Evolutionary conservation across 2,329 filamentous ascomycete genomes (phyloP), one percentile per base, ranked within the genome.

Genomic region (Microcyclospora pomicola): DNA sequence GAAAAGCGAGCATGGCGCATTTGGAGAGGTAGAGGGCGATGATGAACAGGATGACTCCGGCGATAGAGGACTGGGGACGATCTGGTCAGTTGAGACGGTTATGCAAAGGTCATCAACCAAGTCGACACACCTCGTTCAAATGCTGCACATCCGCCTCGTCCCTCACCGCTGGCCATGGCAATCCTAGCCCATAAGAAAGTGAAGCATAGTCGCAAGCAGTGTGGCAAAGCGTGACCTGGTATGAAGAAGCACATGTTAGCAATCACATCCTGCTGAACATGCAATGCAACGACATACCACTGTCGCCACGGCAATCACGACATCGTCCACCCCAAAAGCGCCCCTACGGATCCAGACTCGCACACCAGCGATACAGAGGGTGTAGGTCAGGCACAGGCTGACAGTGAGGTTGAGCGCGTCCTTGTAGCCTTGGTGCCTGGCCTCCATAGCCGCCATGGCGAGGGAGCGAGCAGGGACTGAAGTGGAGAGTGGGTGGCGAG

Each of bases 361-460:
- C 15, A 55, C 40, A 6, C 49, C 37, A 15, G 48, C 52, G 30
- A 56, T 48, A 45, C 47, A 52, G 9, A 53, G 38, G 16, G 49
- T 54, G 35, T 55, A 56, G 29, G 47, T 47, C 24, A 57, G 46
- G 38, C 51, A 54, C n/a, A 57, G 46, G 36, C 49, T 54, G 41
- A 55, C 45, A 14, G 52, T 48, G 31, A 55, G 52, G 29, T 44
- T 50, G 41, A 52, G 37, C 3, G 46, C 45, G 27, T 53, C 48
- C 36, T 46, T 38, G 39, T 49, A 50, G 15, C 50, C 52, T 32
- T 50, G 38, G 28, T 45, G 44, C 24, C 38, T 42, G 31, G 49
- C 19, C 19, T 24, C 19, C 5, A 7, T 46, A 49, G 51, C 51
- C 15, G 34, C 44, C 37, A 15, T 28, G 27, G 10, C 15, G 15